Evolutionary conservation across 768 basidiomycete genomes (phyloP).

Genomic region (Lactarius sp.): DNA sequence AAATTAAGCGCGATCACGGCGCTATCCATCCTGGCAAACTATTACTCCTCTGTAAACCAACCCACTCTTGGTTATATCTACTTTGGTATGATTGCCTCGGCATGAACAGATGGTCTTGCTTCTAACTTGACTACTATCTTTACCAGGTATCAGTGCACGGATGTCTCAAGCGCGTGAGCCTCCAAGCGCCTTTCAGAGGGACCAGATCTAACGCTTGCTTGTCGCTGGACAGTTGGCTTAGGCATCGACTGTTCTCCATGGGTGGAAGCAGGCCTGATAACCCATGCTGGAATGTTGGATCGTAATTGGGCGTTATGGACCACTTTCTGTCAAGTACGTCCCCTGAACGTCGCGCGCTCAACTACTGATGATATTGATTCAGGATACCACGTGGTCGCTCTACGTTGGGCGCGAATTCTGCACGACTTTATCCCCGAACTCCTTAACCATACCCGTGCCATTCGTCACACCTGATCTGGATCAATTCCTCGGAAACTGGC

Average conservation of each 20-base stretch:
- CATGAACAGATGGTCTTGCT: background rate
- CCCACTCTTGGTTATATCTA: constrained; percentile 43
- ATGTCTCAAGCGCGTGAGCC: constrained; percentile 55
- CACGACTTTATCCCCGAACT: constrained; percentile 38
- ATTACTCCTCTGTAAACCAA: constrained; percentile 37
- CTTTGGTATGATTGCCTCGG: constrained; percentile 31
- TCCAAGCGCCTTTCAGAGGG: background rate
- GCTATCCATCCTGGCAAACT: constrained; percentile 37
- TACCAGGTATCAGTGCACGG: constrained; percentile 51
- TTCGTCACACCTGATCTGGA: constrained; percentile 49
- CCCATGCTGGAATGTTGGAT: constrained; percentile 48
- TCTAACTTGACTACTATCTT: background rate
- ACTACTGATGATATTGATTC: background rate
- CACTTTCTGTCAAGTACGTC: constrained; percentile 47
- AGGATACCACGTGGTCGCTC: constrained; percentile 63
- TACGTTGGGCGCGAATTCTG: constrained; percentile 62
- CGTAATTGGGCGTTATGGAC: constrained; percentile 60
- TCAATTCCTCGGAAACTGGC: constrained; percentile 42
- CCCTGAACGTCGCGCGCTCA: background rate
- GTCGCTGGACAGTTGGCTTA: constrained; percentile 43
- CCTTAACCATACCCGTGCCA: constrained; percentile 41
- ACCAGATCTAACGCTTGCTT: background rate
- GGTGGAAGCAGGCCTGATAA: constrained; percentile 50
- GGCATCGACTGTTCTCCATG: constrained; percentile 53
- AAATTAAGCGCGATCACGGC: constrained; percentile 41